Conservation (phyloP, 192 early-diverging fungal species). For the Backusella psychrophila region DNA sequence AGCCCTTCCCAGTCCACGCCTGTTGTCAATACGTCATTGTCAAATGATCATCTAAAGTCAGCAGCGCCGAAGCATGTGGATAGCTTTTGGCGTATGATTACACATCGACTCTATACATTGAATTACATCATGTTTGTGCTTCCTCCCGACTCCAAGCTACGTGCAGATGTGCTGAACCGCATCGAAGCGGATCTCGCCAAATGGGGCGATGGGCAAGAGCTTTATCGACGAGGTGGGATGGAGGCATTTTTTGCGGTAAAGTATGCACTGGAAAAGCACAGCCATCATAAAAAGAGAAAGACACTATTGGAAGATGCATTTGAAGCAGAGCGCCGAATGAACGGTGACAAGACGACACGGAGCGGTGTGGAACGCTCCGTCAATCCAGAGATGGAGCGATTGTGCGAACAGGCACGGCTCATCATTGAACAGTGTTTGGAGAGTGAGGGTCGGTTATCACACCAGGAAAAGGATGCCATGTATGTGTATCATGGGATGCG, state of each 20-base stretch:
- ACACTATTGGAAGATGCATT: conserved; percentile 12
- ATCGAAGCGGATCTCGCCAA: conserved; percentile 5
- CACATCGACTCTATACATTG: conserved; percentile 30
- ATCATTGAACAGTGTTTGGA: conserved; percentile 31
- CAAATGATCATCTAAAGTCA: neutral
- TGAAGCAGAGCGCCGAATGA: neutral
- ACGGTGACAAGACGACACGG: neutral
- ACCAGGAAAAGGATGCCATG: conserved; percentile 37
- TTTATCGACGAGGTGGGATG: conserved; percentile 18
- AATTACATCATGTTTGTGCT: conserved; percentile 33
- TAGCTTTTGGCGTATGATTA: conserved; percentile 21
- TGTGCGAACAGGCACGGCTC: conserved; percentile 24
- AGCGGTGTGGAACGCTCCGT: neutral
- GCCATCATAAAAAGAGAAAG: neutral
- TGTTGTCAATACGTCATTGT: neutral
- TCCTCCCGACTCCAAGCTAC: conserved; percentile 2
- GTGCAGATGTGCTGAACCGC: neutral
- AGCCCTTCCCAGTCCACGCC: neutral
- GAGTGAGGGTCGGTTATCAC: conserved; percentile 34
- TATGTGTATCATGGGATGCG: conserved; percentile 40
- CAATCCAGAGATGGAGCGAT: neutral
- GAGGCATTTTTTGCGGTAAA: conserved; percentile 29
- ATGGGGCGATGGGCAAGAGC: neutral
- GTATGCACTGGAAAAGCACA: conserved; percentile 14
- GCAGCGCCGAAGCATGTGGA: neutral